Evolutionary conservation across 1,139 yeast genomes (phyloP), one percentile per base, ranked within the genome.

Genomic region (Petasospora fabianii): DNA sequence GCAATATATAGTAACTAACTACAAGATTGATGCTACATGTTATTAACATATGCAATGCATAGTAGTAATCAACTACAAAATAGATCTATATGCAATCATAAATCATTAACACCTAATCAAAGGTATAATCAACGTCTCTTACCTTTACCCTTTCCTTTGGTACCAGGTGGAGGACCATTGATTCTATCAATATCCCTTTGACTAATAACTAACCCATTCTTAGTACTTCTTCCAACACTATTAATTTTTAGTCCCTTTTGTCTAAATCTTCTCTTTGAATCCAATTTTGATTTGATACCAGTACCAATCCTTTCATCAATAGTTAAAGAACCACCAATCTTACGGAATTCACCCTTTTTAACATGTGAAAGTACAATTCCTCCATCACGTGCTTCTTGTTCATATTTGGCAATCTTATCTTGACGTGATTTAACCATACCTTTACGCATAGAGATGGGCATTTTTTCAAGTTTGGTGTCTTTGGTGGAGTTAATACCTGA

Each of bases 401-500:
- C 95, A 55, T 71, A 74, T 54, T 75, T 76, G 6, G 65, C 57
- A 26, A 80, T 74, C 46, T 77, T 74, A 17, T 65, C 60, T 30
- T 71, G 62, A 38, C 81, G 73, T 37, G 80, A 73, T 35, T 69
- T 64, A 28, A 84, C 68, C 82, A 90, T 83, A 2, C 96, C 96
- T 56, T 84, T 84, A 43, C 97, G 73, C 70, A 87, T 79, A 17
- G 74, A 61, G 90, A 92, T 88, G 12, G 98, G 96, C 77, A 86
- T 84, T 36, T 78, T 84, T 51, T 85, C 95, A 24, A 82, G 63
- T 41, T 66, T 76, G 40, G 64, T 49, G 30, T 44, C 59, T 11
- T 45, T 38, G 9, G 32, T 34, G 0, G 80, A 74, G 55, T 80
- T 80, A 0, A 56, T 49, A 1, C 75, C 69, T 0, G 90, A 71